Percentiles rank a stretch among this genome's conserved stretches.
phyloP scores from a whole-genome alignment of 768 basidiomycete genomes.

The Pisolithus sp. region DNA sequence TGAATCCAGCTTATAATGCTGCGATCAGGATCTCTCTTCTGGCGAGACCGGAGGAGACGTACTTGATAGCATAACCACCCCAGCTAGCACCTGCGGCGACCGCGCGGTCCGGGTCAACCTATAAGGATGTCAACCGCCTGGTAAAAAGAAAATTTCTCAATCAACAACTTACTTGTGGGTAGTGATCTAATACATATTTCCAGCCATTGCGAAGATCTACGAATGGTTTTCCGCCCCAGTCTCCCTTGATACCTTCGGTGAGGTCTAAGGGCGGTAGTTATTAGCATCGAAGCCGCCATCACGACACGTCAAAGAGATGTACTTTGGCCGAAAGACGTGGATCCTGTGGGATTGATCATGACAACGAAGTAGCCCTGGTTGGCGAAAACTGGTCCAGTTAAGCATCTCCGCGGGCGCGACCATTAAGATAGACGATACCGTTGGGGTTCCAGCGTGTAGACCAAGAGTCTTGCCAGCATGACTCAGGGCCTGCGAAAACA shows the following conservation, averaged over 20 bases:
- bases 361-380: slow-evolving; percentile 86
- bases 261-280: slow-evolving; percentile 41
- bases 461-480: slow-evolving; percentile 91
- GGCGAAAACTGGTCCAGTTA: slow-evolving; percentile 52
- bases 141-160: background rate
- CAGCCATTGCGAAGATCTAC: slow-evolving; percentile 71
- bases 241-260: slow-evolving; percentile 72
- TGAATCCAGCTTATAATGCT: slow-evolving; percentile 76
- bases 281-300: background rate
- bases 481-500: slow-evolving; percentile 52
- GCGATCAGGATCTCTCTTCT: slow-evolving; percentile 2
- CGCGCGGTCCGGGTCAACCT: slow-evolving; percentile 66
- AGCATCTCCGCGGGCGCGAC: background rate
- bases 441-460: slow-evolving; percentile 91
- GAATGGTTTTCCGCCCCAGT: slow-evolving; percentile 87
- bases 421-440: slow-evolving; percentile 31
- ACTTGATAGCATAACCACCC: slow-evolving; percentile 90
- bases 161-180: slow-evolving; percentile 51
- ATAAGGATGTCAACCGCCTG: background rate
- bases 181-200: slow-evolving; percentile 58
- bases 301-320: slow-evolving; percentile 1
- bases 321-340: slow-evolving; percentile 90
- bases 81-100: slow-evolving; percentile 80
- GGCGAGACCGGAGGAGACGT: slow-evolving; percentile 10
- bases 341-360: slow-evolving; percentile 89